Conservation (phyloP, 352 stramenopile genomes). For the Globisporangium spiculum region DNA sequence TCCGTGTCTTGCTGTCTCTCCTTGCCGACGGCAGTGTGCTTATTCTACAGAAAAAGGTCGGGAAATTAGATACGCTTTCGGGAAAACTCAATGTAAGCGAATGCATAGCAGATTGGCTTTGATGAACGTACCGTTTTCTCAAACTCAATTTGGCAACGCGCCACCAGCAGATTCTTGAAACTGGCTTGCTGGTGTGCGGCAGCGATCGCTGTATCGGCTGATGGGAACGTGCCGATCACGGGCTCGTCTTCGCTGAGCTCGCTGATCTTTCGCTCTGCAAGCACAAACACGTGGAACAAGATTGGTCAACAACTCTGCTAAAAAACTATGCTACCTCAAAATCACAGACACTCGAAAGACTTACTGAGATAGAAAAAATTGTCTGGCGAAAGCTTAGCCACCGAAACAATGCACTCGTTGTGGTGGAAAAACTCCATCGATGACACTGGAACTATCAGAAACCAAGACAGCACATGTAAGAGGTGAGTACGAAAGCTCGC, state of each 20-base stretch:
- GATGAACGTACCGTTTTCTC: slow-evolving; percentile 54
- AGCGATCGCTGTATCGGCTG: slow-evolving; percentile 46
- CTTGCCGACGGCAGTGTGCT: slow-evolving; percentile 29
- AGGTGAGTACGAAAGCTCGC: neutral
- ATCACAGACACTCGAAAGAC: neutral
- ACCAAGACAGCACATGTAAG: neutral
- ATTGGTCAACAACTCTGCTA: neutral
- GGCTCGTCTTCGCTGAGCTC: slow-evolving; percentile 64
- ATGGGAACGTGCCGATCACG: slow-evolving; percentile 57
- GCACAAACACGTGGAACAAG: slow-evolving; percentile 1
- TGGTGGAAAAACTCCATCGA: slow-evolving; percentile 40
- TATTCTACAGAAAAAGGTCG: slow-evolving; percentile 32
- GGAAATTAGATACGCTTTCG: neutral
- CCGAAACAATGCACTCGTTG: slow-evolving; percentile 35
- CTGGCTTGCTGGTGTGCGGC: slow-evolving; percentile 42
- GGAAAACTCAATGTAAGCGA: neutral
- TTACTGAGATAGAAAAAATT: slow-evolving; percentile 64
- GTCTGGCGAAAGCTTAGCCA: slow-evolving; percentile 42
- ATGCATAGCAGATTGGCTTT: neutral
- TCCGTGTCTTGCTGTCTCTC: slow-evolving; percentile 37
- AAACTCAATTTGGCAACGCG: slow-evolving; percentile 77
- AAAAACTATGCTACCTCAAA: neutral
- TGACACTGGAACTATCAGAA: slow-evolving; percentile 21
- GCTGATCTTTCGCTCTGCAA: slow-evolving; percentile 43
- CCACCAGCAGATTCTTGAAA: slow-evolving; percentile 79